Base-by-base conservation (phyloP, 192 early-diverging fungal genomes). In the Bifiguratus adelaidae region DNA sequence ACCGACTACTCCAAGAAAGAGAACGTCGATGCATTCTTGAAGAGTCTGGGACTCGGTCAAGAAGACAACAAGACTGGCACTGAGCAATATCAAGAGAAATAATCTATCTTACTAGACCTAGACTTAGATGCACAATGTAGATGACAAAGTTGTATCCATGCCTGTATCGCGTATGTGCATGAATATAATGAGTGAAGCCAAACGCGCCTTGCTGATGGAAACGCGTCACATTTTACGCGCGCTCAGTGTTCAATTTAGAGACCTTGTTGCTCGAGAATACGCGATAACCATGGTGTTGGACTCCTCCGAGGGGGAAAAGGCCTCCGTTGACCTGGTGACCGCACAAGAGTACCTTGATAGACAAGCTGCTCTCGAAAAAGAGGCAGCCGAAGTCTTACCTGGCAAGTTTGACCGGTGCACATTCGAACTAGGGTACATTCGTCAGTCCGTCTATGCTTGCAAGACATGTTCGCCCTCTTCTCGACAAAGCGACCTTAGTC, bases 361-460 rank as follows among this genome's bases (percentile, higher is more conserved):
- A 9, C 67, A 76, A 50, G 35, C 50, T 29, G 36, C 40, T 0
- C 35, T 68, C 11, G 63, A 74, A 35, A 43, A 53, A 1, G 73
- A 73, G 26, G 78, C 78, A 2, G 47, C 54, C 11, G 73, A 75
- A 38, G 60, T 77, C 6, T 61, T 84, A 21, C 71, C 85, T 7
- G 78, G 80, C 29, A 79, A 75, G 26, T 81, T 85, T 54, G 83
- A 88, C 53, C 44, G 73, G 33, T 92, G 89, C 50, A 82, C 85
- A 4, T 85, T 71, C 58, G 65, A 63, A 47, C 48, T 68, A 37
- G 91, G 91, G 20, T 85, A 83, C 52, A 63, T 91, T 24, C 74
- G 75, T 45, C 91, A 94, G 58, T 68, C 74, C 1, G 69, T 91
- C 3, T 94, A 85, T 55, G 75, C 86, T 3, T 94, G 91, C 56